Conservation (phyloP, 768 basidiomycete genomes). For the Russula sp. region DNA sequence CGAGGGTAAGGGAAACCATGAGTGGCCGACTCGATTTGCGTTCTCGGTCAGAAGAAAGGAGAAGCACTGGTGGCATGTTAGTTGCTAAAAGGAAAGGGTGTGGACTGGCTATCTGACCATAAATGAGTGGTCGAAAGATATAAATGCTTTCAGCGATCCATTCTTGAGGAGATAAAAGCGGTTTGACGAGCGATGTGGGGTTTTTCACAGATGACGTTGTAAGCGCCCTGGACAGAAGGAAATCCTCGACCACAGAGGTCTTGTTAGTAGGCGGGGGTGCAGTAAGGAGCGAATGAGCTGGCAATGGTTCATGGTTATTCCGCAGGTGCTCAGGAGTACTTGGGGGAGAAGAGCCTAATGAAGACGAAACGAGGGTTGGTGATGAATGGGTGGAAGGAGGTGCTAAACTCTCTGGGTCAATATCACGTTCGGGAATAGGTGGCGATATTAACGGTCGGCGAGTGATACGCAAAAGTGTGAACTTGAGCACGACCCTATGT, state of each 20-base stretch:
- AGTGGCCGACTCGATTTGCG: constrained; percentile 58
- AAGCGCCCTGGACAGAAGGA: constrained; percentile 76
- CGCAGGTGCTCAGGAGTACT: constrained; percentile 75
- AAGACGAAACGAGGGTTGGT: constrained; percentile 58
- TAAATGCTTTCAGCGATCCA: constrained; percentile 75
- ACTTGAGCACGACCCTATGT: constrained; percentile 66
- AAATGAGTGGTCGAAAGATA: constrained; percentile 69
- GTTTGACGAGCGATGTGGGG: constrained; percentile 61
- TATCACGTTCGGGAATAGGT: constrained; percentile 83
- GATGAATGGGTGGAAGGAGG: constrained; percentile 51
- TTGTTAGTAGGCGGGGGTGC: constrained; percentile 50
- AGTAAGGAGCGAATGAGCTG: constrained; percentile 59
- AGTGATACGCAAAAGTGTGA: constrained; percentile 71
- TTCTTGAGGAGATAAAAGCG: constrained; percentile 60
- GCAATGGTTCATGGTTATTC: constrained; percentile 70
- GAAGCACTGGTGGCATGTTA: constrained; percentile 35
- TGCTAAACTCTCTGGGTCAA: constrained; percentile 65
- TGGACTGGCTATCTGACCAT: constrained; percentile 49
- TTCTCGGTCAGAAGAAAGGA: constrained; percentile 42
- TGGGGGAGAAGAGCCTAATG: constrained; percentile 53
- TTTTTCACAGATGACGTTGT: constrained; percentile 69
- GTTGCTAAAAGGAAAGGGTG: background rate
- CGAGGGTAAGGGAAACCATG: constrained; percentile 60
- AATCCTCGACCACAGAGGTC: constrained; percentile 69
- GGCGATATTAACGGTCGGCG: constrained; percentile 71